These are phyloP conservation scores for Immersiporthe knoxdaviesiana DNA, from an alignment of 2,329 filamentous ascomycete species.

Conservation along the genomic window DNA sequence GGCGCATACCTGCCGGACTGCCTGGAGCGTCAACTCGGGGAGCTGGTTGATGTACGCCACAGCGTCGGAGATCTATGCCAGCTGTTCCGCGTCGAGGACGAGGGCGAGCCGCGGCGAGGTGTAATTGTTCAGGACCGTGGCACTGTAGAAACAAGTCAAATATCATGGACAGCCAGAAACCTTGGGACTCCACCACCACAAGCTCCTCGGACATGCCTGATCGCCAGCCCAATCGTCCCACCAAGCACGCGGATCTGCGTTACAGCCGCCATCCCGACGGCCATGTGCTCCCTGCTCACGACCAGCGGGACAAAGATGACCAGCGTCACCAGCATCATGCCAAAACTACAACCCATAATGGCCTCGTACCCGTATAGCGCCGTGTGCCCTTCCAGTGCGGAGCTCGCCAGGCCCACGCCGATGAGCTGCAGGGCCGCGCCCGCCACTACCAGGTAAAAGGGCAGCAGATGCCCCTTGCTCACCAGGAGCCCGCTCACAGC, in stretches of 20 bases:
- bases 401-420: constrained; percentile 40
- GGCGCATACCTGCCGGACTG: constrained; percentile 31
- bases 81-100: constrained; percentile 29
- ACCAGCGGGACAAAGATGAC: constrained; percentile 39
- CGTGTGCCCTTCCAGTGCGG: constrained; percentile 28
- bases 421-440: constrained; percentile 38
- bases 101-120: constrained; percentile 22
- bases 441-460: constrained; percentile 38
- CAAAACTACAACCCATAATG: constrained; percentile 44
- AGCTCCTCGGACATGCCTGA: not conserved
- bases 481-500: constrained; percentile 37
- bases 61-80: constrained; percentile 32
- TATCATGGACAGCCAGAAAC: constrained; percentile 26
- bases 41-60: constrained; percentile 31
- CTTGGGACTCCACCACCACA: not conserved
- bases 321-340: constrained; percentile 38
- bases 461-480: constrained; percentile 36
- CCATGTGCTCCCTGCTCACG: constrained; percentile 38
- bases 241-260: constrained; percentile 43
- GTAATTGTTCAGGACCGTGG: constrained; percentile 33
- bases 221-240: constrained; percentile 6
- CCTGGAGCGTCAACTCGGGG: constrained; percentile 30
- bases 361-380: constrained; percentile 41
- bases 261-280: constrained; percentile 41
- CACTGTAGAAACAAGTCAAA: constrained; percentile 14